These are phyloP conservation scores for Botrytis fragariae DNA, from an alignment of 2,329 filamentous ascomycete species.

Conservation along the genomic window DNA sequence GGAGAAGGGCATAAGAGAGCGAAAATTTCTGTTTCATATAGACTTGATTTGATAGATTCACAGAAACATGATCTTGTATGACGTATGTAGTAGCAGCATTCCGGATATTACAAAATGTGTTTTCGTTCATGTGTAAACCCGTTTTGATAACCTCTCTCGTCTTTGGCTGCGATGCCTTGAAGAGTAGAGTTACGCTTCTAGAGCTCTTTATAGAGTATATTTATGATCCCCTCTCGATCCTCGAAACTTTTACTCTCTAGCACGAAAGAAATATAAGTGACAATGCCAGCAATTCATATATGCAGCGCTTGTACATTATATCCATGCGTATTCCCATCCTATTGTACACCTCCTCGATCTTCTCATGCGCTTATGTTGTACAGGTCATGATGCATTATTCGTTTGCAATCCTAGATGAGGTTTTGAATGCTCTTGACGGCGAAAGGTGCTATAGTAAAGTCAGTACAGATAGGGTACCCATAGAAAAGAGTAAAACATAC, in stretches of 20 bases:
- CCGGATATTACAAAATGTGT: neutral
- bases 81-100: neutral
- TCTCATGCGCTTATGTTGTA: conserved; percentile 17
- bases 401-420: conserved; percentile 42
- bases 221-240: neutral
- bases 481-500: conserved; percentile 49
- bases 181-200: neutral
- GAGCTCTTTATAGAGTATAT: neutral
- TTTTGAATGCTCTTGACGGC: conserved; percentile 53
- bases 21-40: neutral
- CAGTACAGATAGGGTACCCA: conserved; percentile 12
- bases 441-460: conserved; percentile 48
- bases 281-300: neutral
- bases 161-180: neutral
- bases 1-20: neutral
- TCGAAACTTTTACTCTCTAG: neutral
- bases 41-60: neutral
- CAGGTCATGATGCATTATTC: conserved; percentile 10
- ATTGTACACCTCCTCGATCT: neutral
- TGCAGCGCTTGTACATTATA: neutral
- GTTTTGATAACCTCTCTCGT: neutral
- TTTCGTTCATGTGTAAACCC: neutral
- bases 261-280: neutral
- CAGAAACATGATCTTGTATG: neutral
- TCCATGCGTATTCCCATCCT: neutral